Base-by-base conservation (phyloP, 202 grass and related monocot genomes). In the Bolboschoenoplectus hybrid region DNA sequence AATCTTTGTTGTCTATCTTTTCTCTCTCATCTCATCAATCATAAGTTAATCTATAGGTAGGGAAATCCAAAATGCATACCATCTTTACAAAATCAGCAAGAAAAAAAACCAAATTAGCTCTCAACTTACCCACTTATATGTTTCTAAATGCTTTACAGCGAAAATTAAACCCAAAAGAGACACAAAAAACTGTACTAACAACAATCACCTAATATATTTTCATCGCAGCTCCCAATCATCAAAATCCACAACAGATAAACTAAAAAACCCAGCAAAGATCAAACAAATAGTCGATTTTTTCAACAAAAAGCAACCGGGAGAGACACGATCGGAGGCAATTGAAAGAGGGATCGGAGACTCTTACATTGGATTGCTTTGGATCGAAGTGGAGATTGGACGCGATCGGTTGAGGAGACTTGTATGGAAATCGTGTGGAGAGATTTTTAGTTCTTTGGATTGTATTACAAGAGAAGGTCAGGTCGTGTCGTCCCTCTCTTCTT, bases 351-450 rank as follows among this genome's bases (percentile, higher is more conserved):
- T 66, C 64, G 85, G 63, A 65, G 85, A 38, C 13, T 83, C 82
- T 91, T 86, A 92, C 92, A 90, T 88, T 73, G 88, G 53, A 66
- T 80, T 80, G 36, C 17, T 16, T 80, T 58, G 36, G 51, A 85
- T 36, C 79, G 79, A 74, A 53, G 63, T 50, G 80, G 74, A 74
- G 74, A 74, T 4, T 53, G 12, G 50, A 32, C 14, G 40, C 36
- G 75, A 60, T 80, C 9, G 80, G 55, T 57, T 81, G 17, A 47
- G 51, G 67, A 46, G 12, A 81, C 74, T 70, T 70, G 16, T 88
- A 89, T 91, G 87, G 86, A 79, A 86, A 80, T 53, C 90, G 94
- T 58, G 93, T 67, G 61, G 43, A 61, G 45, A 74, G 45, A 74
- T 44, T 74, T 74, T 74, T 26, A 74, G 70, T 74, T 74, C 45